Evolutionary conservation across 257 asterid species (phyloP).

Genomic region (Solanum lycopersicoides): DNA sequence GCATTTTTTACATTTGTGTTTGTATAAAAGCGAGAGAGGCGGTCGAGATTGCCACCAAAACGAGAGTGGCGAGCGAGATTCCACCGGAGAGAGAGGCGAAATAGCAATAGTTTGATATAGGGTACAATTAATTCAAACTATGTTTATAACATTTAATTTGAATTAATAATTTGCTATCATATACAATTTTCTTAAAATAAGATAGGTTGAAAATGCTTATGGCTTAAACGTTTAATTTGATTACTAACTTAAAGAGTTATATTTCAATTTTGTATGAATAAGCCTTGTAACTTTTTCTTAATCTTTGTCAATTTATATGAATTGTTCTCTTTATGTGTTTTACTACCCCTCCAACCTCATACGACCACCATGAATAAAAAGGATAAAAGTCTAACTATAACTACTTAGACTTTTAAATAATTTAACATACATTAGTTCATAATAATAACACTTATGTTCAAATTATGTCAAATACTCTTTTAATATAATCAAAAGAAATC

Average conservation of each 20-base stretch:
- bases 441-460: not conserved
- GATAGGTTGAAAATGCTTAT: not conserved
- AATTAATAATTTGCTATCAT: too few species aligned
- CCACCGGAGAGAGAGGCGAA: rapidly evolving
- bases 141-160: too few species aligned
- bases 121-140: too few species aligned
- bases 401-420: not conserved
- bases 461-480: not conserved
- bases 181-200: too few species aligned
- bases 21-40: too few species aligned
- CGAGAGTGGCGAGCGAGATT: too few species aligned
- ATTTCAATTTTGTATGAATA: not conserved
- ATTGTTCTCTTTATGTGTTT: too few species aligned
- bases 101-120: too few species aligned
- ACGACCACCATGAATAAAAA: not conserved
- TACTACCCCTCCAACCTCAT: not conserved
- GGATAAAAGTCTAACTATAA: not conserved
- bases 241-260: not conserved
- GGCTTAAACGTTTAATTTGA: not conserved
- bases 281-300: not conserved
- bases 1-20: too few species aligned
- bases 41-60: too few species aligned
- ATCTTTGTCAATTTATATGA: not conserved
- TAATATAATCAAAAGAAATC: not conserved
- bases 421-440: not conserved